These are phyloP conservation scores for Hypoxylon crocopeplum DNA, from an alignment of 495 filamentous ascomycete species.

Conservation along the genomic window DNA sequence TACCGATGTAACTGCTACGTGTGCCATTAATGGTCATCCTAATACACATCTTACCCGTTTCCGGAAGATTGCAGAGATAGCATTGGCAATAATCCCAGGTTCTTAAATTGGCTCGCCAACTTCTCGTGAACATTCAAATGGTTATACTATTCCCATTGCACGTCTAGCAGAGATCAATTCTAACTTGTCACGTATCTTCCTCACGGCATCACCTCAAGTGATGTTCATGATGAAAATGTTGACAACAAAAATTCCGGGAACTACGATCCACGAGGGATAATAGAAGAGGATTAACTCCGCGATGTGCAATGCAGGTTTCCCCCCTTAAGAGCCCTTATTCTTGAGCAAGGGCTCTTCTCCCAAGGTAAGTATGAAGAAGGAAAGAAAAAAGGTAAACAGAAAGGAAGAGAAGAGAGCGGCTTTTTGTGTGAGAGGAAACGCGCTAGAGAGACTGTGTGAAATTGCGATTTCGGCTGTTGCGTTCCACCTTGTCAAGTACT, in stretches of 20 bases:
- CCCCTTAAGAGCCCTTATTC: conserved; percentile 64
- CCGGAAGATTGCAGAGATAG: conserved; percentile 51
- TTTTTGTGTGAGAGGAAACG: conserved; percentile 34
- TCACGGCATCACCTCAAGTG: conserved; percentile 27
- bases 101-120: neutral
- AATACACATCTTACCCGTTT: conserved; percentile 6
- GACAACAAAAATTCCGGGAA: conserved; percentile 76
- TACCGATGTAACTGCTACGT: conserved; percentile 21
- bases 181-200: conserved; percentile 32
- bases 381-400: conserved; percentile 11
- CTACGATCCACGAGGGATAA: conserved; percentile 72
- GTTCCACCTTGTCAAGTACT: neutral
- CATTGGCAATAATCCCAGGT: neutral
- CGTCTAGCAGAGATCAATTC: neutral
- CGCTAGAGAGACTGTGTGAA: conserved; percentile 2
- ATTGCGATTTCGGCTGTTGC: conserved; percentile 30
- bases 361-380: no score
- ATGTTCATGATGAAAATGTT: conserved; percentile 42
- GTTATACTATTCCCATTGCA: neutral
- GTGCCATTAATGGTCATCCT: conserved; percentile 5
- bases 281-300: conserved; percentile 70
- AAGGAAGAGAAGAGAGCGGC: no score
- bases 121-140: neutral
- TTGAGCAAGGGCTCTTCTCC: conserved; percentile 63
- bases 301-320: conserved; percentile 81